These are phyloP conservation scores for Adiantum capillusveneris DNA, from an alignment of 75 land plant genomes.

Conservation along the genomic window DNA sequence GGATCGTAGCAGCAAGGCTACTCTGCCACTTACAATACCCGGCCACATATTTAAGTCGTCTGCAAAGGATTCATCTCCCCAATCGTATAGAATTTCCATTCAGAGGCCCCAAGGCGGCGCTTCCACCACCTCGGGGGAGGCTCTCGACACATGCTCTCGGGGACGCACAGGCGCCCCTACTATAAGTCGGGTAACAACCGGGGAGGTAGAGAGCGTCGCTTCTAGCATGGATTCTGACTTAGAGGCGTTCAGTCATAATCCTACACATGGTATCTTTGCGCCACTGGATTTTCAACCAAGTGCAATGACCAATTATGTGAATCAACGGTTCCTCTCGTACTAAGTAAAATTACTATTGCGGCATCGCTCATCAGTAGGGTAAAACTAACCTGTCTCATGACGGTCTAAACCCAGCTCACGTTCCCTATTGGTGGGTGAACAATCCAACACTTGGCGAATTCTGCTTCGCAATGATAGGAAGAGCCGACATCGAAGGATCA, in stretches of 20 bases:
- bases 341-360: conserved; percentile 69
- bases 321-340: conserved; percentile 67
- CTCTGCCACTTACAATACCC: too few species aligned
- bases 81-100: too few species aligned
- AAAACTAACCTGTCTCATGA: conserved; percentile 64
- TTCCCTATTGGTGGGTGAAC: conserved; percentile 62
- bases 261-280: conserved; percentile 53
- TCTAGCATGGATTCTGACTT: conserved; percentile 55
- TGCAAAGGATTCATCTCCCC: too few species aligned
- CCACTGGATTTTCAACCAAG: conserved; percentile 58
- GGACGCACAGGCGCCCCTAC: conserved; percentile 20
- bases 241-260: conserved; percentile 64
- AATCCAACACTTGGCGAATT: conserved; percentile 49
- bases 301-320: conserved; percentile 49
- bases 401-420: conserved; percentile 55
- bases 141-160: conserved; percentile 18
- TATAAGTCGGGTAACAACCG: conserved; percentile 22
- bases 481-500: conserved; percentile 47
- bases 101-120: too few species aligned
- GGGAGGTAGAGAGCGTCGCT: conserved; percentile 33
- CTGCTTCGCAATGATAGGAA: conserved; percentile 48
- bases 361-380: conserved; percentile 49
- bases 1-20: too few species aligned
- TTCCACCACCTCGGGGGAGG: conserved; percentile 7
- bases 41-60: too few species aligned